Evolutionary conservation across 257 asterid species (phyloP).

Genomic region (Nyctanthes arbortristis): DNA sequence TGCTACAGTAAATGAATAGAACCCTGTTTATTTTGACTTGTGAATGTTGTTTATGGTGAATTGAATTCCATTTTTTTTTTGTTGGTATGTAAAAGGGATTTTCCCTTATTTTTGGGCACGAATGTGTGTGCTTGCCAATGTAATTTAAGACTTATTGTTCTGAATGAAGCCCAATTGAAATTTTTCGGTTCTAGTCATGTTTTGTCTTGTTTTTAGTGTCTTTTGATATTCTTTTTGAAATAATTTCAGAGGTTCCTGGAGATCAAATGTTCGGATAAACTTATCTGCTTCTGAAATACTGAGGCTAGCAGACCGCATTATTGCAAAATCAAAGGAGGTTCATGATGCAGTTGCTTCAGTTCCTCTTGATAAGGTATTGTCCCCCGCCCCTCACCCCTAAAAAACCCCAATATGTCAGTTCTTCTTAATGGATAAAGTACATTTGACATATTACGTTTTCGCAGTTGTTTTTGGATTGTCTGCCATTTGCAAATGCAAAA

Average conservation of each 20-base stretch:
- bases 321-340: conserved; percentile 71
- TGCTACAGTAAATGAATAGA: conserved; percentile 6
- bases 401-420: too few relatives aligned
- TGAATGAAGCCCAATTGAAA: conserved; percentile 6
- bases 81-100: neutral
- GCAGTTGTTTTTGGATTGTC: conserved; percentile 5
- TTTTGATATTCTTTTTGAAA: conserved; percentile 2
- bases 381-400: too few relatives aligned
- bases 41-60: conserved; percentile 7
- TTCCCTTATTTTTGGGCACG: conserved; percentile 1
- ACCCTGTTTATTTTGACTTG: conserved; percentile 12
- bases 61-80: conserved; percentile 6
- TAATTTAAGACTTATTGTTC: neutral
- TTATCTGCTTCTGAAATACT: conserved; percentile 74
- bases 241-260: conserved; percentile 63
- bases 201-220: neutral
- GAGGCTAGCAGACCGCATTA: conserved; percentile 68
- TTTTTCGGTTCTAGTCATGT: neutral
- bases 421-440: neutral
- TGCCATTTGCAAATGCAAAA: conserved; percentile 2
- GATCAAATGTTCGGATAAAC: conserved; percentile 56
- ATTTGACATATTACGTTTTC: neutral
- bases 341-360: conserved; percentile 83
- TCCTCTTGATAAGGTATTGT: conserved; percentile 76
- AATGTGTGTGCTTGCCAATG: neutral